Conservation (phyloP, 2,329 filamentous ascomycete species). For the Cladosporium sp. region DNA sequence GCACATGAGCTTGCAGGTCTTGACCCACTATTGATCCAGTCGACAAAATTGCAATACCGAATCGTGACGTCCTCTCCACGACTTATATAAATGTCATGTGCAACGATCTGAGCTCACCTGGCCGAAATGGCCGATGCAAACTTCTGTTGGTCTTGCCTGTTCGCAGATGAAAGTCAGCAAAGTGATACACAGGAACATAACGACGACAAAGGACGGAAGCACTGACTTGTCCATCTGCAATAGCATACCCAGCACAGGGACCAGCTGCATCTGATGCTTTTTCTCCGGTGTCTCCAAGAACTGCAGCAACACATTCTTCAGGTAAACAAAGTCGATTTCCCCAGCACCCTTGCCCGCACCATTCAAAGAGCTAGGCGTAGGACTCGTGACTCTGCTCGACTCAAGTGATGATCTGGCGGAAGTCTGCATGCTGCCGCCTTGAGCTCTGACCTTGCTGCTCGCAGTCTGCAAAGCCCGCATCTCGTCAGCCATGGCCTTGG, state of each 20-base stretch:
- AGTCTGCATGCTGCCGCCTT: constrained; percentile 39
- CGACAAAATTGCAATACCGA: not conserved
- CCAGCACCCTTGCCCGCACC: constrained; percentile 14
- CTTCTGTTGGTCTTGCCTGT: constrained; percentile 73
- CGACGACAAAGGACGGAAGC: too few relatives aligned
- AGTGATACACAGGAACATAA: not conserved
- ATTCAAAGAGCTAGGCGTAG: constrained; percentile 31
- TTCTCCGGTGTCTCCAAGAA: constrained; percentile 79
- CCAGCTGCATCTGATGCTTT: constrained; percentile 68
- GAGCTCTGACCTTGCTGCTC: constrained; percentile 27
- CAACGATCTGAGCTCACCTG: constrained; percentile 30
- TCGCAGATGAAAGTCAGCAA: constrained; percentile 22
- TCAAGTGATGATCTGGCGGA: constrained; percentile 59
- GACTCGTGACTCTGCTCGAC: constrained; percentile 48
- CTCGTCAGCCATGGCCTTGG: constrained; percentile 58
- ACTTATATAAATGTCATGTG: too few relatives aligned
- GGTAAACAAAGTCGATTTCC: constrained; percentile 59
- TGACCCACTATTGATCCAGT: not conserved
- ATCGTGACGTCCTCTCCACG: too few relatives aligned
- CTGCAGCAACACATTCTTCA: constrained; percentile 77
- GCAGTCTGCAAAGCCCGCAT: constrained; percentile 45
- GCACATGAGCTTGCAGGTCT: not conserved
- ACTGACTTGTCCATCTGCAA: constrained; percentile 72
- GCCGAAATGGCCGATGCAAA: constrained; percentile 72
- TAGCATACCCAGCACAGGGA: constrained; percentile 72